Evolutionary conservation across 345 rosid genomes (phyloP), one percentile per base, ranked within the genome.

Genomic region (Aquilaria malaccensis): DNA sequence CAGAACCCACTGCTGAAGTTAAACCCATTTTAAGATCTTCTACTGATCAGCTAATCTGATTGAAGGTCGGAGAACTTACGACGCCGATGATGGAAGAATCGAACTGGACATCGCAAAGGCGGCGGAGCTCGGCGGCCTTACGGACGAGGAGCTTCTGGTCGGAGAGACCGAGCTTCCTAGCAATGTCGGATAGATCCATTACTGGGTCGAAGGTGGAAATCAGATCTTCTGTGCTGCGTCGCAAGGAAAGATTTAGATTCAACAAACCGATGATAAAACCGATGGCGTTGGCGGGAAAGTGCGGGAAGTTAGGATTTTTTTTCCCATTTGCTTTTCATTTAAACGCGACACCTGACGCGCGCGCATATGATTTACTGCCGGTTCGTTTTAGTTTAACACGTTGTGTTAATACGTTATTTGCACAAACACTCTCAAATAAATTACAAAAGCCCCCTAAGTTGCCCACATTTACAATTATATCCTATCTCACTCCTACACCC

Each of bases 111-210:
- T 94, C 97, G 55, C 89, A 86, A 54, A 94, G 93, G 62, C 99
- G 96, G 60, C 97, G 97, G 62, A 90, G 80, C 88, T 94, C 97
- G 4, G 95, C 86, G 0, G 97, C 99, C 76, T 88, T 90, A n/a
- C 97, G 78, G 53, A 94, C 41, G 9, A 94, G 67, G 7, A 70
- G 69, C 67, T 90, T 90, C 68, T 85, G 58, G 2, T 83, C 72
- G n/a, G 86, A 77, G 55, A 94, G 81, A 41, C 80, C 85, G n/a
- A 94, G 87, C 69, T 82, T 88, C 67, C 56, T 83, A 0, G 95
- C 97, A 33, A 86, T 73, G 52, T 85, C 85, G 10, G 88, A 74
- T 31, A 88, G 70, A 74, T 94, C 93, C 99, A 94, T 94, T 12
- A 64, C 45, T 29, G 29, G 29, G 4, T 9, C 50, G 45, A 10